Base-by-base conservation (phyloP, 768 basidiomycete species). In the Cubamyces sp. region DNA sequence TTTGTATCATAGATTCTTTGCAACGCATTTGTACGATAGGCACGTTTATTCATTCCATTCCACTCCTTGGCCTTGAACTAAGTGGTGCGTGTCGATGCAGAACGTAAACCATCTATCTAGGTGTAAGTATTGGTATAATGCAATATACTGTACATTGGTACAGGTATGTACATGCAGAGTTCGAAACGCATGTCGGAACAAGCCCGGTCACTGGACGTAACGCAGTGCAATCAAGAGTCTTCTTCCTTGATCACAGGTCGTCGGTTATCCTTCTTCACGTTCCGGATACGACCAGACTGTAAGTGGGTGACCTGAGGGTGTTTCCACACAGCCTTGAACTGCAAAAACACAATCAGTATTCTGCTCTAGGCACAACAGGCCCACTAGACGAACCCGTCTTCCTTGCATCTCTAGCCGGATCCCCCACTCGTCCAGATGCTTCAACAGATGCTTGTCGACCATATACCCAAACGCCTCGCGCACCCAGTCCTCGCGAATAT, bases 391-490 rank as follows among this genome's bases (percentile, higher is more conserved):
- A 39, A 66, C 66, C 61, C 21, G 8, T 3, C 45, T 61, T 2
- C 64, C 66, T 3, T 48, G 37, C 54, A 45, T n/a, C 19, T 25
- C 47, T 6, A 64, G 6, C 15, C 34, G 37, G 43, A 74, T 55
- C 3, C 68, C 70, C 40, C 51, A 21, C 14, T 66, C 57, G 16
- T 60, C 61, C 26, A 71, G 12, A 48, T 74, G 74, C 19, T 30
- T 42, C 6, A 53, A 19, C 26, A 62, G 65, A 25, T 74, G 74
- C 19, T 28, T 59, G 57, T 66, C 57, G 4, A 72, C 72, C 57
- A 74, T 64, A 56, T 58, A 39, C 26, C 23, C 25, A 48, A 70
- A 67, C 34, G 53, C 66, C 21, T 39, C 57, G 25, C 45, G 28
- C n/a, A 59, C 58, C 57, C 23, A 68, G 2, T 9, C 19, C 15